phyloP scores from a whole-genome alignment of 345 rosid species.

The Conringia planisiliqua region DNA sequence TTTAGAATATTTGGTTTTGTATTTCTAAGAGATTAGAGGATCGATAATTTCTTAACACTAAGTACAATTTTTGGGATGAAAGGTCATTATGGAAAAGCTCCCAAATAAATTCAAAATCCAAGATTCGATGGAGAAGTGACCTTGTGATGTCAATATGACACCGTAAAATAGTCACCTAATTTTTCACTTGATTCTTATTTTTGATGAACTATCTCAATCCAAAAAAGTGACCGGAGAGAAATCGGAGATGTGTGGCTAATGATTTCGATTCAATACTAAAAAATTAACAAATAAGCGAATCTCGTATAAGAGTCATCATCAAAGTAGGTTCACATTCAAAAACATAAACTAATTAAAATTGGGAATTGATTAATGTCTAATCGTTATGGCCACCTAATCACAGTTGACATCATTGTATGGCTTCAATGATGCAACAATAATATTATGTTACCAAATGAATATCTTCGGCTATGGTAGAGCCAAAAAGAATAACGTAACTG shows the following conservation, averaged over 20 bases:
- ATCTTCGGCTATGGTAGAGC: too few species aligned
- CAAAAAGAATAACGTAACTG: too few species aligned
- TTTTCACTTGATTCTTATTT: background rate
- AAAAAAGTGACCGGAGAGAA: background rate
- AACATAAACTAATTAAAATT: background rate
- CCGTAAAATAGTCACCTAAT: background rate
- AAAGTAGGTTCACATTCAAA: background rate
- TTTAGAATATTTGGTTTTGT: too few species aligned
- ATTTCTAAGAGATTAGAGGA: too few species aligned
- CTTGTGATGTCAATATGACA: conserved; percentile 11
- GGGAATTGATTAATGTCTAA: background rate
- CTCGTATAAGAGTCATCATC: background rate
- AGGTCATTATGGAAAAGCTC: conserved; percentile 11
- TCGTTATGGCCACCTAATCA: background rate
- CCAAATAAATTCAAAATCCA: conserved; percentile 5
- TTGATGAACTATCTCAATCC: background rate
- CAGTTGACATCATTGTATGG: too few species aligned
- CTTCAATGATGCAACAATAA: too few species aligned
- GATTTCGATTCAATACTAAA: background rate
- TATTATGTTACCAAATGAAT: too few species aligned
- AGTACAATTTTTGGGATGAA: background rate
- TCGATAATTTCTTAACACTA: background rate
- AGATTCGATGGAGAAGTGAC: conserved; percentile 6
- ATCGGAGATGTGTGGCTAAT: background rate
- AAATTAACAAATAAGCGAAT: background rate